Evolutionary conservation across 2,329 filamentous ascomycete genomes (phyloP).

Genomic region (Claviceps arundinis): DNA sequence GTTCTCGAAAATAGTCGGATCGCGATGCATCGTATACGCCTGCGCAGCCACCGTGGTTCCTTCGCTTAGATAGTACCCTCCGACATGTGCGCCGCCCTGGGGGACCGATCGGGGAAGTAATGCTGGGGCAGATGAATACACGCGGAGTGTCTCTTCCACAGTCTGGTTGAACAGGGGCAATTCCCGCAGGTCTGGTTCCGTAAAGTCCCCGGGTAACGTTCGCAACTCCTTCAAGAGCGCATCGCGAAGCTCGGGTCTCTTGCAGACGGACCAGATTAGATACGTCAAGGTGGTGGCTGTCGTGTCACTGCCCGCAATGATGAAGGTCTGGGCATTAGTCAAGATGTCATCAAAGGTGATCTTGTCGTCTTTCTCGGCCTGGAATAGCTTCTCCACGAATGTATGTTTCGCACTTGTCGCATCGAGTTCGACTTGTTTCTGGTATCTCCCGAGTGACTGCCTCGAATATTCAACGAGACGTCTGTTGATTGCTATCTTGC

Average conservation of each 20-base stretch:
- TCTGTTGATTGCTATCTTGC: neutral
- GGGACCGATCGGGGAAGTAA: constrained; percentile 28
- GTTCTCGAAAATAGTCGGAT: constrained; percentile 25
- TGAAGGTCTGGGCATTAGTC: constrained; percentile 29
- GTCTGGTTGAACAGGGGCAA: constrained; percentile 28
- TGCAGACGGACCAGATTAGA: constrained; percentile 26
- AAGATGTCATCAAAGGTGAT: constrained; percentile 20
- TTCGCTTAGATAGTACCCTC: constrained; percentile 25
- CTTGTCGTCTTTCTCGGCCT: constrained; percentile 18
- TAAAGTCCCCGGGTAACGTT: constrained; percentile 16
- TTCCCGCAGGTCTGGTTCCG: constrained; percentile 10
- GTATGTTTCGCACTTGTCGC: constrained; percentile 15
- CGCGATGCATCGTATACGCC: constrained; percentile 33
- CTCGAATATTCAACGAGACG: constrained; percentile 14
- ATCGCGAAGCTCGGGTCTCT: constrained; percentile 15
- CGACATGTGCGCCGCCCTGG: constrained; percentile 22
- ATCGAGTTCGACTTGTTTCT: constrained; percentile 10
- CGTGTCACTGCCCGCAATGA: constrained; percentile 38
- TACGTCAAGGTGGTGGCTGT: constrained; percentile 37
- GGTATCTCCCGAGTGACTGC: constrained; percentile 17
- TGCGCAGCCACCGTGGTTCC: constrained; percentile 28
- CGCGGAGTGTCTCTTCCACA: constrained; percentile 31
- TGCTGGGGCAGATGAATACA: constrained; percentile 27
- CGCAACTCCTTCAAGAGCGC: constrained; percentile 22
- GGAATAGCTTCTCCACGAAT: constrained; percentile 24